Conservation (phyloP, 1,284 basidiomycete genomes). For the Omphalotus olearius region DNA sequence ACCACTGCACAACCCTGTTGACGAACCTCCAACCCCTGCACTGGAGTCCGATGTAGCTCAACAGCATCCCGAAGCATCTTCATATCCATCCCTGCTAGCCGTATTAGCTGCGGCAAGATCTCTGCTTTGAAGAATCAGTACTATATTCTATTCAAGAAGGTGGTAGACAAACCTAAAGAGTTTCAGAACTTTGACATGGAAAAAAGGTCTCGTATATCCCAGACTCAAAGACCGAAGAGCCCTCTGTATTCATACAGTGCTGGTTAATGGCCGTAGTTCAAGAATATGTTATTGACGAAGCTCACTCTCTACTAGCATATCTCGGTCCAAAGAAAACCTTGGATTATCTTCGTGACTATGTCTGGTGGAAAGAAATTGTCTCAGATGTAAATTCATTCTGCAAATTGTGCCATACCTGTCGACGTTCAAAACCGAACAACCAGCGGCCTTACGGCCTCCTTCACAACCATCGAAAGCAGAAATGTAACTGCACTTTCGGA, state of each 20-base stretch:
- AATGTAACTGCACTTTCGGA: background rate
- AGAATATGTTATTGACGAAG: slow-evolving; percentile 25
- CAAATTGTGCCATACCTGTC: slow-evolving; percentile 22
- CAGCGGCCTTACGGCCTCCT: slow-evolving; percentile 24
- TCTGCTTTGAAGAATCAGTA: slow-evolving; percentile 7
- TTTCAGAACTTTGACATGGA: slow-evolving; percentile 17
- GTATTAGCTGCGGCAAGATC: background rate
- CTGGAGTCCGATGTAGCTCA: background rate
- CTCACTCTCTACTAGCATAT: slow-evolving; percentile 26
- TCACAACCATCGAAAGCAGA: slow-evolving; percentile 5
- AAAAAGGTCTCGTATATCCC: slow-evolving; percentile 16
- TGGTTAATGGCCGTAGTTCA: slow-evolving; percentile 15
- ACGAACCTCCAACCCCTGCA: background rate
- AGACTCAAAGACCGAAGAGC: slow-evolving; percentile 10
- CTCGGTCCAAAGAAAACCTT: slow-evolving; percentile 24
- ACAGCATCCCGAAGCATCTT: background rate
- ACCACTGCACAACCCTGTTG: background rate
- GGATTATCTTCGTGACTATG: slow-evolving; percentile 21
- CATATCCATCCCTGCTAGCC: background rate
- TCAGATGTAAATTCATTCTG: slow-evolving; percentile 23
- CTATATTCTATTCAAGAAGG: slow-evolving; percentile 11
- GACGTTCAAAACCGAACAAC: slow-evolving; percentile 21
- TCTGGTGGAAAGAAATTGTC: slow-evolving; percentile 27
- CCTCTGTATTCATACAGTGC: slow-evolving; percentile 17
- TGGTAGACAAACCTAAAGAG: slow-evolving; percentile 11